Base-by-base conservation (phyloP, 768 basidiomycete species). In the Gloeopeniophorella convolvens region DNA sequence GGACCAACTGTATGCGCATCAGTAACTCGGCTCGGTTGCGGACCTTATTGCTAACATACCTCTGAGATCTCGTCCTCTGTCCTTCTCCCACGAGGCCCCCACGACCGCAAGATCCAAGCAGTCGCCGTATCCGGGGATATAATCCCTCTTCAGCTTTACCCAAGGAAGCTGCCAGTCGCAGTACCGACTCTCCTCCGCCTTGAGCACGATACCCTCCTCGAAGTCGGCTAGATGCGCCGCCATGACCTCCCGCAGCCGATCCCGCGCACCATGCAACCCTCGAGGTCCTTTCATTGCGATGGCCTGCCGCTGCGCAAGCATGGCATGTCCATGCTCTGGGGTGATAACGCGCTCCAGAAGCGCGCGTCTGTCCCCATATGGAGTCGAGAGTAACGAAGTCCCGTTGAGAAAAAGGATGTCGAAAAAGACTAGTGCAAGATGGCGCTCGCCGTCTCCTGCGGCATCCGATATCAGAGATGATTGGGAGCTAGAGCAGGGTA, bases 111-210 rank as follows among this genome's bases (percentile, higher is more conserved):
- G 73, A 63, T 93, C 89, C 13, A 93, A 58, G 4, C 79, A 75
- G 64, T 97, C 93, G 0, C 90, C 89, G 37, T 85, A 75, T 4
- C 85, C 85, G 1, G 82, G 80, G 32, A 97, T 89, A 55, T 95
- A 95, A 63, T 97, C 93, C 61, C 76, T 80, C 70, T 92, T 90
- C 42, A 90, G 60, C 75, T 78, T 95, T 24, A 93, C 82, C 91
- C 92, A 95, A 13, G 83, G 83, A 50, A 73, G 67, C 5, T 60
- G 66, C 58, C 64, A 71, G 58, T 85, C 82, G 51, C 83, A 81
- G 63, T 95, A 94, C 2, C 44, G 55, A 0, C 85, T 82, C 20
- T 77, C 73, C 4, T 75, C 80, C 0, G 85, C 80, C 62, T 95
- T 95, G 47, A 95, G 70, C 1, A 95, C 81, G 0, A 92, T 61